A percentile compares a stretch with the other conserved stretches of the same genome.
Conservation (phyloP, 306 rosid genomes). For the Begonia masoniana region DNA sequence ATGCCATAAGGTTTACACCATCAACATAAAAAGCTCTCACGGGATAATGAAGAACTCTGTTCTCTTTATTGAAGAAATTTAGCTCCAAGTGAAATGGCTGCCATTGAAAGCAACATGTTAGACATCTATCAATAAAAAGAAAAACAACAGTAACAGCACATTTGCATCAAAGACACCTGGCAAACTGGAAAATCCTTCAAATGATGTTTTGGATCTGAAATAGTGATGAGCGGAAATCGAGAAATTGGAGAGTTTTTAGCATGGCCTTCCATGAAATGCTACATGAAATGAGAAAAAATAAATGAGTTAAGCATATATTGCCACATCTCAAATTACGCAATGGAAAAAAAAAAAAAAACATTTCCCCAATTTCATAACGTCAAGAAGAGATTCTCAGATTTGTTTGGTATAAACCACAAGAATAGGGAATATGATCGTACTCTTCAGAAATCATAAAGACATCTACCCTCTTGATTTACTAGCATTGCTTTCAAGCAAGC, state of each 20-base stretch:
- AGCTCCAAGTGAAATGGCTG: constrained; percentile 97
- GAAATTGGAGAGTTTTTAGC: constrained; percentile 84
- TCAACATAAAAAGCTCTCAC: constrained; percentile 81
- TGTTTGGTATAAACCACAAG: no score
- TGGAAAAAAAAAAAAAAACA: background rate
- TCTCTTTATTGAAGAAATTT: constrained; percentile 88
- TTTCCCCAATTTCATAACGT: no score
- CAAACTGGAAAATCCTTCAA: constrained; percentile 79
- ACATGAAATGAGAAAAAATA: constrained; percentile 19
- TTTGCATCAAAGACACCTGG: constrained; percentile 35
- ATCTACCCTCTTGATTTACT: no score
- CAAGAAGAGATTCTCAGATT: no score
- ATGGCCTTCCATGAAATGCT: constrained; percentile 99
- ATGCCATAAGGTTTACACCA: constrained; percentile 73
- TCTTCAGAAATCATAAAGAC: no score
- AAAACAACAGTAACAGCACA: constrained; percentile 15
- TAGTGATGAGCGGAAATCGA: constrained; percentile 78
- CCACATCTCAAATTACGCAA: background rate
- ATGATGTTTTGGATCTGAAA: constrained; percentile 70
- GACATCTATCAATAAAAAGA: constrained; percentile 14
- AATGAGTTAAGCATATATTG: background rate
- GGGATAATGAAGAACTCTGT: constrained; percentile 94
- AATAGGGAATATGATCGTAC: no score
- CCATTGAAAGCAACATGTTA: constrained; percentile 20
- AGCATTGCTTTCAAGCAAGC: no score